Conservation (phyloP, 257 asterid genomes). For the Datura wrightii region DNA sequence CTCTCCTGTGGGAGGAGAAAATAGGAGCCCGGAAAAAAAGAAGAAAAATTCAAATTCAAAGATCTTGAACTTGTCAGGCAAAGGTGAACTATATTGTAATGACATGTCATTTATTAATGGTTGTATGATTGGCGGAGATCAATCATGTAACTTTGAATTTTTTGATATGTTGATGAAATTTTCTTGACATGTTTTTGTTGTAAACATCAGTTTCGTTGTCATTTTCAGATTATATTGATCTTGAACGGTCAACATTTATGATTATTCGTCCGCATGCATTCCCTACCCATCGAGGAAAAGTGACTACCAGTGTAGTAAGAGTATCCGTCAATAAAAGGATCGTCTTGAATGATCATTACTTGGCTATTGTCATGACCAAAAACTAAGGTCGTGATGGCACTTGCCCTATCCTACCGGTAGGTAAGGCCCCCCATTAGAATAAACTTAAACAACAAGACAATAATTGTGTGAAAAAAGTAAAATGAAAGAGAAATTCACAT, state of each 20-base stretch:
- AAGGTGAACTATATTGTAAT: not conserved
- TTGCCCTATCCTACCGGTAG: too few relatives aligned
- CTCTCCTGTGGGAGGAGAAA: not conserved
- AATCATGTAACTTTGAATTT: not conserved
- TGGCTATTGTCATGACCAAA: too few relatives aligned
- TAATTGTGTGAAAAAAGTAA: too few relatives aligned
- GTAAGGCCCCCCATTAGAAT: too few relatives aligned
- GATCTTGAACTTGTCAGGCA: not conserved
- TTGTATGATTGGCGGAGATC: not conserved
- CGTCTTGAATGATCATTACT: too few relatives aligned
- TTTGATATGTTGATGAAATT: not conserved
- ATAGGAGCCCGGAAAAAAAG: not conserved
- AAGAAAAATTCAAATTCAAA: not conserved
- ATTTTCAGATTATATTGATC: not conserved
- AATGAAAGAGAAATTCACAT: too few relatives aligned
- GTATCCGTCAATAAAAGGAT: too few relatives aligned
- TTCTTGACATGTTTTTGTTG: not conserved
- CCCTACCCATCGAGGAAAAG: too few relatives aligned
- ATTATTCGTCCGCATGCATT: not conserved
- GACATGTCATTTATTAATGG: not conserved
- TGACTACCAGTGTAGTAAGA: too few relatives aligned
- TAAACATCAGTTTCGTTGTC: not conserved
- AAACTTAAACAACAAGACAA: too few relatives aligned
- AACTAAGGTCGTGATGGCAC: too few relatives aligned
- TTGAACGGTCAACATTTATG: not conserved